Evolutionary conservation across 2,329 filamentous ascomycete species (phyloP).

Genomic region (Didymella glomerata): DNA sequence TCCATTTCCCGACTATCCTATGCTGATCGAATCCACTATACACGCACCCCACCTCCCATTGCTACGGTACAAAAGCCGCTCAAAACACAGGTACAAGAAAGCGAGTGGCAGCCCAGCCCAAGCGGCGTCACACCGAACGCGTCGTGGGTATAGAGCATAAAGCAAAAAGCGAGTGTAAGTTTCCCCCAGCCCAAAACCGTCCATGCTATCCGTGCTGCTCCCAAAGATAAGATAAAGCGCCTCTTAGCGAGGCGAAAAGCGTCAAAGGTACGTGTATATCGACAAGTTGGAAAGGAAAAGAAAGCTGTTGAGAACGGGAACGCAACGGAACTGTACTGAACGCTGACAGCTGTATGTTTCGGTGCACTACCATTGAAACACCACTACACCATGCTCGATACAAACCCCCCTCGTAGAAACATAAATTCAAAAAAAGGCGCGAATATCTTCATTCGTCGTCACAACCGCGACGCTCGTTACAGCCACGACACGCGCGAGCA

Average conservation of each 20-base stretch:
- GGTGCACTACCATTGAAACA: constrained; percentile 27
- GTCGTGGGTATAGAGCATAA: constrained; percentile 19
- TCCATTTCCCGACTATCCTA: constrained; percentile 6
- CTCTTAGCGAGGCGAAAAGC: not conserved
- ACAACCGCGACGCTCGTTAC: not conserved
- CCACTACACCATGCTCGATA: constrained; percentile 16
- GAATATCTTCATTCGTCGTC: constrained; percentile 2
- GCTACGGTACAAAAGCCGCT: not conserved
- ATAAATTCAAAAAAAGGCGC: too few relatives aligned
- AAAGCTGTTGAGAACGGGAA: not conserved
- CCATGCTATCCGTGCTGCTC: too few relatives aligned
- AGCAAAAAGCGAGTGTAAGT: constrained; percentile 16
- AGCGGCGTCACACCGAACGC: constrained; percentile 16
- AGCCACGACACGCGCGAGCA: constrained; percentile 5
- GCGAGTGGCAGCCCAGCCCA: constrained; percentile 22
- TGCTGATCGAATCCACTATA: constrained; percentile 12
- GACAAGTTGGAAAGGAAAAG: constrained; percentile 7
- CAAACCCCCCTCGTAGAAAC: too few relatives aligned
- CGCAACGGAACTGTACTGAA: constrained; percentile 7
- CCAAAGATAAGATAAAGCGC: too few relatives aligned
- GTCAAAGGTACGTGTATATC: constrained; percentile 11
- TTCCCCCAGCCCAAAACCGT: not conserved
- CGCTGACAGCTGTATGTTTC: constrained; percentile 25
- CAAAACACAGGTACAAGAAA: constrained; percentile 9
- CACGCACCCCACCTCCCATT: not conserved